These are phyloP conservation scores for Sporothrix brasiliensis DNA, from an alignment of 2,329 filamentous ascomycete genomes.

Conservation along the genomic window DNA sequence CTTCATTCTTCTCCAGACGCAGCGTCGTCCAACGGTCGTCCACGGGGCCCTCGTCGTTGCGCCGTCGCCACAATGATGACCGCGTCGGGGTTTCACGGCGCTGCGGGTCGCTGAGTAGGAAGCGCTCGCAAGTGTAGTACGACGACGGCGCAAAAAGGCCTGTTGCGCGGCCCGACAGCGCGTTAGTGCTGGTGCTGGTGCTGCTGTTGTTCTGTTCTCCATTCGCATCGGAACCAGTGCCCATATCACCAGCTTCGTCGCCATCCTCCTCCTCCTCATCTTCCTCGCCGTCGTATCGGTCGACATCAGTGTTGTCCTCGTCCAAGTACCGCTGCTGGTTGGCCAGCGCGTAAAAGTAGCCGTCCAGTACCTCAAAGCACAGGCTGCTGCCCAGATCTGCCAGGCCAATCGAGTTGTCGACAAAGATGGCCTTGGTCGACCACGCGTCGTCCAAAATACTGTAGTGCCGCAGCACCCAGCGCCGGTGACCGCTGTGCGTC, in stretches of 20 bases:
- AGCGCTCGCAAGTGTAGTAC: conserved; percentile 68
- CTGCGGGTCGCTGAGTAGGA: conserved; percentile 54
- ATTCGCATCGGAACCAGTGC: too few species aligned
- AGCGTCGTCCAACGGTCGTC: conserved; percentile 75
- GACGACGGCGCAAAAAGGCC: conserved; percentile 50
- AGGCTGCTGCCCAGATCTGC: conserved; percentile 65
- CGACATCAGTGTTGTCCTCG: background rate
- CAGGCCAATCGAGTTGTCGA: conserved; percentile 63
- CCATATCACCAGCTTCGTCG: background rate
- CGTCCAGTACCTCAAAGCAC: conserved; percentile 71
- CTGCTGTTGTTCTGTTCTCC: background rate
- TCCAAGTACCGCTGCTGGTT: conserved; percentile 53
- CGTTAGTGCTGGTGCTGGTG: background rate
- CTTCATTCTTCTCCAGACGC: conserved; percentile 62
- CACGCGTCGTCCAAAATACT: conserved; percentile 49
- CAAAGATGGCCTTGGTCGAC: conserved; percentile 51
- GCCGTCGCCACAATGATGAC: conserved; percentile 62
- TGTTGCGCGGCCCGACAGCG: background rate
- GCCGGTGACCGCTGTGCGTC: conserved; percentile 35
- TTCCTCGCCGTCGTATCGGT: background rate
- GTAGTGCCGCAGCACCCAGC: conserved; percentile 65
- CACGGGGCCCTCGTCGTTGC: conserved; percentile 70
- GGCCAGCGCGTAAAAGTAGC: conserved; percentile 69
- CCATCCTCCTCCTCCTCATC: background rate
- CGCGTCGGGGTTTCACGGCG: conserved; percentile 50